Evolutionary conservation across 257 asterid genomes (phyloP), one percentile per base, ranked within the genome.

Genomic region (Craterostigma plantagineum): DNA sequence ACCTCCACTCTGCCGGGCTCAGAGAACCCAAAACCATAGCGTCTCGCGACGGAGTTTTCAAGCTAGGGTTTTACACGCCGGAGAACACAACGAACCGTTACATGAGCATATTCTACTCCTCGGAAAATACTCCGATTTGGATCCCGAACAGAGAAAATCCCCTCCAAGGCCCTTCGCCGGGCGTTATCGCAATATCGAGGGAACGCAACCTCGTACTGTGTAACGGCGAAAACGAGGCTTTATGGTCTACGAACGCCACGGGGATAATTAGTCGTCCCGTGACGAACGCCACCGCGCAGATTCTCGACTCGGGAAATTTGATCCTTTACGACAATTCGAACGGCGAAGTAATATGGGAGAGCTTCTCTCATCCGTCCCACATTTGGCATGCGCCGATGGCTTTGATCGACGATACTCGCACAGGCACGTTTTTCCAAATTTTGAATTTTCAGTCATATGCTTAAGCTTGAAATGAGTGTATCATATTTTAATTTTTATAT

Each of bases 71-170:
- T 50, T 70, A 62, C 58, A 49, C 63, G 16, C 67, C 66, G 9
- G 42, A 35, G 8, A 52, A 65, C 59, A 39, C 77, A 43, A 55
- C 66, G 14, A 60, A 57, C 49, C 67, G 71, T 40, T 42, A 42
- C 27, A 8, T 42, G 46, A 18, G 4, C 30, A 23, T 23, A 2
- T 23, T 23, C 30, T 23, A 23, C 30, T 2, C 30, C 6, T 23
- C 30, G 4, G 30, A 23, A 52, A 61, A 27, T 27, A 44, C 73
- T 9, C 45, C 61, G 11, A 50, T 67, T 1, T 77, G 91, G 91
- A 75, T 73, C 9, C 84, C 84, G 10, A 73, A 77, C 18, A 60
- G 75, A 12, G 16, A 68, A 5, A 65, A 14, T 0, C 81, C 84
- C 36, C 56, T 53, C 2, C 35, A 33, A 7, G 60, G 16, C 54